Percentiles rank a stretch among this genome's conserved stretches.
These are phyloP conservation scores for Luvunga scandens DNA, from an alignment of 345 rosid species.

Conservation along the genomic window DNA sequence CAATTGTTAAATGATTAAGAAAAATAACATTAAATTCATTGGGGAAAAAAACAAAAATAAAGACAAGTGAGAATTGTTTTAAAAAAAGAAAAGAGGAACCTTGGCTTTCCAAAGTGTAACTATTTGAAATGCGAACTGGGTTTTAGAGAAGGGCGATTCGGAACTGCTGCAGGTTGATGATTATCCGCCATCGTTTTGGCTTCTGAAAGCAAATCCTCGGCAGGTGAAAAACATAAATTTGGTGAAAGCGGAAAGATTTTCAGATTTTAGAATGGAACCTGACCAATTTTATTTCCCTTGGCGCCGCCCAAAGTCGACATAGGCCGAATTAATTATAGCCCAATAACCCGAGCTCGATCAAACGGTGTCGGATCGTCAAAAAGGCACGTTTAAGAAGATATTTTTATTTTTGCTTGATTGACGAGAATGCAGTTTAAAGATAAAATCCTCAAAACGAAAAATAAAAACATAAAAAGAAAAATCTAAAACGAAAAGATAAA, in stretches of 20 bases:
- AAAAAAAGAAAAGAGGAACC: constrained; percentile 32
- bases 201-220: background rate
- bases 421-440: background rate
- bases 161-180: constrained; percentile 1
- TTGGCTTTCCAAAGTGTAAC: constrained; percentile 54
- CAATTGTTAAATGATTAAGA: background rate
- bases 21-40: background rate
- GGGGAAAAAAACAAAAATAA: background rate
- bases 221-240: background rate
- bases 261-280: background rate
- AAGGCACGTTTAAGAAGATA: too few relatives aligned
- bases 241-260: background rate
- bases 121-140: constrained; percentile 39
- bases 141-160: constrained; percentile 43
- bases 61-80: background rate
- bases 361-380: background rate
- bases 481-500: background rate
- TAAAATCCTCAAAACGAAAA: too few relatives aligned
- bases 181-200: background rate
- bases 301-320: background rate
- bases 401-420: background rate
- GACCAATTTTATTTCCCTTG: background rate
- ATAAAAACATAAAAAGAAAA: too few relatives aligned
- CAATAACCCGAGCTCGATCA: background rate
- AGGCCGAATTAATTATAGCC: background rate